Percentiles rank a stretch among this genome's conserved stretches.
phyloP scores from a whole-genome alignment of 1,284 basidiomycete species.

The Sanghuangporus weigelae region DNA sequence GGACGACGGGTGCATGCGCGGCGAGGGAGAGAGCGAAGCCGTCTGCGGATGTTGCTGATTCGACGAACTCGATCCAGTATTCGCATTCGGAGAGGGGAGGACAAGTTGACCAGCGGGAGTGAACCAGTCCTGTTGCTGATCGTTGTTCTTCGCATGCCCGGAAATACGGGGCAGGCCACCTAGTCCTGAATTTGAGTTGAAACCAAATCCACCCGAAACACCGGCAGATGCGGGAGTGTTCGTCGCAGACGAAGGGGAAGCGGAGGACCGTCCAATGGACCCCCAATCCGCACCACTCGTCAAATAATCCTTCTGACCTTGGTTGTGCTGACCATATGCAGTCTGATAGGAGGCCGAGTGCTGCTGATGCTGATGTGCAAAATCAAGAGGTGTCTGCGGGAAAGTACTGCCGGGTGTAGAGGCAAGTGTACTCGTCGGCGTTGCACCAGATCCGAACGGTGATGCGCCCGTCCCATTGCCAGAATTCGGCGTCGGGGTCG shows the following conservation, averaged over 20 bases:
- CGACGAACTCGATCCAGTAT: neutral
- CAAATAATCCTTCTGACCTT: neutral
- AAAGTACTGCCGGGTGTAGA: constrained; percentile 6
- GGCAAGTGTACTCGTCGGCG: constrained; percentile 6
- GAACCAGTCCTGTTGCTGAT: constrained; percentile 20
- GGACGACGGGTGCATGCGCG: neutral
- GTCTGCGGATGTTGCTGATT: constrained; percentile 7
- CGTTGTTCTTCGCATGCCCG: constrained; percentile 48
- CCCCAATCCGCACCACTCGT: constrained; percentile 3
- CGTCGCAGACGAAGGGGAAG: neutral
- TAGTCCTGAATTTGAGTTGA: constrained; percentile 41
- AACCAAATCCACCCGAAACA: constrained; percentile 46
- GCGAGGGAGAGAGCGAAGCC: neutral
- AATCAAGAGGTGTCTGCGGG: constrained; percentile 15
- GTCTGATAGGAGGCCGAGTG: neutral
- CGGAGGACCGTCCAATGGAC: neutral
- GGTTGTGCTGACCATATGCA: neutral
- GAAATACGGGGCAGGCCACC: constrained; percentile 64
- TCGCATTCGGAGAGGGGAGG: constrained; percentile 22
- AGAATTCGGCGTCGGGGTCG: neutral
- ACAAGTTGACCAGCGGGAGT: constrained; percentile 24
- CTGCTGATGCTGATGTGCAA: constrained; percentile 2
- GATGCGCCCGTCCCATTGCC: neutral
- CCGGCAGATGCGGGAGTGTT: constrained; percentile 37
- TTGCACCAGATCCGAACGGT: neutral